A percentile compares a stretch with the other conserved stretches of the same genome.
Conservation (phyloP, 345 rosid genomes). For the Clarkia xantiana region DNA sequence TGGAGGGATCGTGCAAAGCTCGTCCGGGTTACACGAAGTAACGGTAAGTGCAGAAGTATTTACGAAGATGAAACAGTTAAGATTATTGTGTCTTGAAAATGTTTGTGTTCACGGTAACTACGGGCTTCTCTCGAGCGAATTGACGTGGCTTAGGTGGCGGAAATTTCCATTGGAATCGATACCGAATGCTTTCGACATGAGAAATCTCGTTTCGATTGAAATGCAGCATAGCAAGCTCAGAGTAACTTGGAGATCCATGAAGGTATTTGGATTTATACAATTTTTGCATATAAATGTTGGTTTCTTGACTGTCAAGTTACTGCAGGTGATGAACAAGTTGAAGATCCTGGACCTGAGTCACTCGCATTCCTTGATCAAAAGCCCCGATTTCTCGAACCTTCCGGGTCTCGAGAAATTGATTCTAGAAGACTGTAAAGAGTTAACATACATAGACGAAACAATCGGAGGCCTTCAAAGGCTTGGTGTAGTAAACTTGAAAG, state of each 20-base stretch:
- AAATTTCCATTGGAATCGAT: background rate
- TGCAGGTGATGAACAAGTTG: too few relatives aligned
- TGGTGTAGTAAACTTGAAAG: too few relatives aligned
- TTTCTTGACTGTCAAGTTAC: too few relatives aligned
- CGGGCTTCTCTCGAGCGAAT: background rate
- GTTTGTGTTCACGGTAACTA: background rate
- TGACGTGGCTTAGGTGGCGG: constrained; percentile 2
- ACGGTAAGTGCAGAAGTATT: background rate
- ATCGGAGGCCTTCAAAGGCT: too few relatives aligned
- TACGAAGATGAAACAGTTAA: background rate
- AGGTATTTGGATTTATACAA: background rate
- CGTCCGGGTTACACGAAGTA: background rate
- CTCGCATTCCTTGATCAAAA: too few relatives aligned
- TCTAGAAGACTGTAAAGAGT: too few relatives aligned
- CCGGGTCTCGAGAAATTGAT: too few relatives aligned
- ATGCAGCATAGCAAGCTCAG: background rate
- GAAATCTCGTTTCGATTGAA: background rate
- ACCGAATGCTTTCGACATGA: background rate
- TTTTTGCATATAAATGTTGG: too few relatives aligned
- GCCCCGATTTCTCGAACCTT: too few relatives aligned
- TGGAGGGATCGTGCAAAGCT: background rate
- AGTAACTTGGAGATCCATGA: background rate
- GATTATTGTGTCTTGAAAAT: background rate
- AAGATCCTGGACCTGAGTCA: too few relatives aligned
- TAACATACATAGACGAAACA: too few relatives aligned